Evolutionary conservation across 371 early-diverging fungal genomes (phyloP).

Genomic region (Phascolomyces articulosus): DNA sequence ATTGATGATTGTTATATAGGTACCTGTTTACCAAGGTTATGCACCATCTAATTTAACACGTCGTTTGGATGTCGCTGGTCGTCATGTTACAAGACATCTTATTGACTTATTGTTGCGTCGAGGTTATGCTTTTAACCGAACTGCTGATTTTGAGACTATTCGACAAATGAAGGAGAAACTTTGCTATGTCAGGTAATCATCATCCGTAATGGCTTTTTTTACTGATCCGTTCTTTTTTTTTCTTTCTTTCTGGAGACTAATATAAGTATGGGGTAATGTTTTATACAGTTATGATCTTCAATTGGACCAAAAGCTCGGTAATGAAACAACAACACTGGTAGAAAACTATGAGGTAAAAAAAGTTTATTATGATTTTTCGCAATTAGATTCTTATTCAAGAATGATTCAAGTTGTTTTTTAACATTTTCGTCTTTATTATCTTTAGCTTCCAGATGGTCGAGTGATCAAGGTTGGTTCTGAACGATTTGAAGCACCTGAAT

Average conservation of each 20-base stretch:
- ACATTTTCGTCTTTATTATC: background rate
- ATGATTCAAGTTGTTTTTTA: no score
- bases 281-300: slow-evolving; percentile 85
- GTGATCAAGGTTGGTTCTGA: slow-evolving; percentile 98
- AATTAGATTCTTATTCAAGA: background rate
- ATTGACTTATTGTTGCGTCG: slow-evolving; percentile 92
- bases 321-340: slow-evolving; percentile 95
- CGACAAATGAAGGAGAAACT: slow-evolving; percentile 97
- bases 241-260: no score
- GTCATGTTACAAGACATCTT: slow-evolving; percentile 95
- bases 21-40: slow-evolving; percentile 96
- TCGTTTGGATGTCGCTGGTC: slow-evolving; percentile 95
- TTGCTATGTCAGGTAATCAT: slow-evolving; percentile 97
- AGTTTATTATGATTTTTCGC: background rate
- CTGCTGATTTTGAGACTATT: slow-evolving; percentile 97
- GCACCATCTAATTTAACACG: slow-evolving; percentile 90
- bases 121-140: slow-evolving; percentile 96
- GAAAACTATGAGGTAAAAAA: slow-evolving; percentile 87
- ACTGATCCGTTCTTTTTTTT: no score
- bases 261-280: no score
- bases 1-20: no score
- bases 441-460: slow-evolving; percentile 94
- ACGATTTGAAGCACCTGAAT: slow-evolving; percentile 97
- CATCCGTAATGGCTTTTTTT: no score
- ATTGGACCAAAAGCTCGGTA: slow-evolving; percentile 92